Percentiles rank a stretch among this genome's conserved stretches.
Evolutionary conservation across 129 eudicot species (phyloP).

Genomic region (Saussurea involucrata): DNA sequence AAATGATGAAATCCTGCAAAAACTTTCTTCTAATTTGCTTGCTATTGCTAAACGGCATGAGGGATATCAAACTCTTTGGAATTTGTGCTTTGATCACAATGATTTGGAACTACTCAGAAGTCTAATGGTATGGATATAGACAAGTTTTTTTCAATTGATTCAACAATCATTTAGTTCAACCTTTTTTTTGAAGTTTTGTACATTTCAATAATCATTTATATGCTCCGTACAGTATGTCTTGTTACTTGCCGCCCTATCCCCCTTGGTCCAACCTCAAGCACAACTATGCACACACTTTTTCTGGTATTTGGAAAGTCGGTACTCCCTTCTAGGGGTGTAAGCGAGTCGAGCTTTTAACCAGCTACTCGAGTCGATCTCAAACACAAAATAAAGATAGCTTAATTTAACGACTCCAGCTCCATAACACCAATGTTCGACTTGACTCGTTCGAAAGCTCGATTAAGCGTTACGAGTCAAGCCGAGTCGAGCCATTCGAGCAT

Average conservation of each 20-base stretch:
- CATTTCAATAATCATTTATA: not conserved
- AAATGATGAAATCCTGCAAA: constrained; percentile 41
- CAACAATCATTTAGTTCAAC: not conserved
- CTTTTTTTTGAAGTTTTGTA: not conserved
- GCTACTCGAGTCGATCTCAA: too few relatives aligned
- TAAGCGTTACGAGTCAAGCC: too few relatives aligned
- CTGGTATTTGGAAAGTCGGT: not conserved
- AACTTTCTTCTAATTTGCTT: constrained; percentile 63
- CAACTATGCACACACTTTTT: not conserved
- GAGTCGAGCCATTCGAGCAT: too few relatives aligned
- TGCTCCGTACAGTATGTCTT: not conserved
- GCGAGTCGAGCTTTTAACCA: too few relatives aligned
- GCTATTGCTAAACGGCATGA: constrained; percentile 83
- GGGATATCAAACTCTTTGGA: constrained; percentile 88
- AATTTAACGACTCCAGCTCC: too few relatives aligned
- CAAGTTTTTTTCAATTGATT: not conserved
- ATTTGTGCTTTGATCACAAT: constrained; percentile 75
- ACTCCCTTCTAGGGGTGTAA: too few relatives aligned
- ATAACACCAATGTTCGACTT: too few relatives aligned
- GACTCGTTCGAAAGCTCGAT: too few relatives aligned
- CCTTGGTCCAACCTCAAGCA: constrained; percentile 1
- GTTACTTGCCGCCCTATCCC: not conserved
- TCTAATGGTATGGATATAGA: constrained; percentile 63
- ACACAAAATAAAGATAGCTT: too few relatives aligned
- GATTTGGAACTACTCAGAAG: constrained; percentile 72